Percentiles rank a stretch among this genome's conserved stretches.
phyloP scores from a whole-genome alignment of 306 rosid species.

The Glycine tomentella region DNA sequence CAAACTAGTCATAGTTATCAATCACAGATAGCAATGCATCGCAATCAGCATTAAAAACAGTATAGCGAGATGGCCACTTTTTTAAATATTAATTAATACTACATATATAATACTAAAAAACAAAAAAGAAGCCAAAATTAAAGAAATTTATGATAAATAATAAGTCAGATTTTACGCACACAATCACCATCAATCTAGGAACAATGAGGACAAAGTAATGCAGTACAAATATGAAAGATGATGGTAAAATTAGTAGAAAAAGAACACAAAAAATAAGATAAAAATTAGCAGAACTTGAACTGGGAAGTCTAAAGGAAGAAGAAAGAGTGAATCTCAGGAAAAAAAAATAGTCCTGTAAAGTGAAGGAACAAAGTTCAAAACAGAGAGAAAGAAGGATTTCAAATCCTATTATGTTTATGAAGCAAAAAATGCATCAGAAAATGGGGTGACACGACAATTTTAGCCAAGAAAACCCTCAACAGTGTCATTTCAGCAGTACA shows the following conservation, averaged over 20 bases:
- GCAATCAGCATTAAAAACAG: neutral
- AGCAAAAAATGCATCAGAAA: neutral
- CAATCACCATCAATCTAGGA: slow-evolving; percentile 3
- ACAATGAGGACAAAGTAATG: neutral
- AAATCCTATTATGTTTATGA: neutral
- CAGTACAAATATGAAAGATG: neutral
- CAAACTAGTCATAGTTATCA: neutral
- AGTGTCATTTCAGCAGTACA: neutral
- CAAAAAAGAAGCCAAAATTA: neutral
- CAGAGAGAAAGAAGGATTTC: neutral
- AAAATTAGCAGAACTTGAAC: neutral
- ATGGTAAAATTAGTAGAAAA: neutral
- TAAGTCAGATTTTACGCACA: neutral
- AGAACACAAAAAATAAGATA: neutral
- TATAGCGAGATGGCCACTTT: neutral
- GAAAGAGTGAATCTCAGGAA: neutral
- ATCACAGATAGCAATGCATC: neutral
- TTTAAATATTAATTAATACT: neutral
- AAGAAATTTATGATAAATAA: neutral
- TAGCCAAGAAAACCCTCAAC: too few relatives aligned
- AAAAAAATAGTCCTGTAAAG: neutral
- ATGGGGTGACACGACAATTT: neutral
- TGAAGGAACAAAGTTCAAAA: neutral
- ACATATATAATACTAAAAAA: neutral
- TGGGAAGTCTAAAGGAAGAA: neutral